Evolutionary conservation across 371 early-diverging fungal species (phyloP).

Genomic region (Phascolomyces articulosus): DNA sequence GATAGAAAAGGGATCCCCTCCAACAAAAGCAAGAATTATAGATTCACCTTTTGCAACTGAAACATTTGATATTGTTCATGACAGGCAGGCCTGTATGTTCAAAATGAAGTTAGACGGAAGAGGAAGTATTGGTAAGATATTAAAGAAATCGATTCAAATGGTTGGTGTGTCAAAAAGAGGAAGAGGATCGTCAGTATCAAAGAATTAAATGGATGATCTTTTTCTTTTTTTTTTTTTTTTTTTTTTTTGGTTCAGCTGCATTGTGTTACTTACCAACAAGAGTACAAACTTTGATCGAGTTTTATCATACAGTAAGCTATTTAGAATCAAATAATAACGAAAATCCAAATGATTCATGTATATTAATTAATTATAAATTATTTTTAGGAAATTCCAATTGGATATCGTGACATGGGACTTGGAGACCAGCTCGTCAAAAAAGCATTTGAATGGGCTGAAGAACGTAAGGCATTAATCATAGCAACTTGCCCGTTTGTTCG

Average conservation of each 20-base stretch:
- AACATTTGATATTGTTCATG: slow-evolving; percentile 23
- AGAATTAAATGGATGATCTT: no score
- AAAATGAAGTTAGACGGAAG: slow-evolving; percentile 19
- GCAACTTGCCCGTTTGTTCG: slow-evolving; percentile 27
- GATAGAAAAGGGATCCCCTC: background rate
- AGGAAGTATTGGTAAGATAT: slow-evolving; percentile 23
- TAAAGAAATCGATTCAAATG: background rate
- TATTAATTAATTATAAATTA: background rate
- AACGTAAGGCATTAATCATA: slow-evolving; percentile 10
- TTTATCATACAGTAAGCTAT: slow-evolving; percentile 35
- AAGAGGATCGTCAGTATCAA: no score
- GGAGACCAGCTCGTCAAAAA: slow-evolving; percentile 21
- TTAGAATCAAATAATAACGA: no score
- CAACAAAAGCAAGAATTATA: slow-evolving; percentile 1
- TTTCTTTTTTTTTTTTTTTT: no score
- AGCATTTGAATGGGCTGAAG: slow-evolving; percentile 28
- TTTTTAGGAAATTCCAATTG: slow-evolving; percentile 28
- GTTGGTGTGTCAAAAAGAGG: background rate
- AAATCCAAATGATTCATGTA: background rate
- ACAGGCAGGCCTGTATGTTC: slow-evolving; percentile 21
- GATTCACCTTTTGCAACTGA: background rate
- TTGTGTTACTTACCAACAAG: slow-evolving; percentile 31
- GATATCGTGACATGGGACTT: slow-evolving; percentile 23
- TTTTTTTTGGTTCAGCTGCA: slow-evolving; percentile 19
- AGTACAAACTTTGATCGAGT: slow-evolving; percentile 22